These are phyloP conservation scores for Alternaria infectoria DNA, from an alignment of 2,329 filamentous ascomycete genomes.

Conservation along the genomic window DNA sequence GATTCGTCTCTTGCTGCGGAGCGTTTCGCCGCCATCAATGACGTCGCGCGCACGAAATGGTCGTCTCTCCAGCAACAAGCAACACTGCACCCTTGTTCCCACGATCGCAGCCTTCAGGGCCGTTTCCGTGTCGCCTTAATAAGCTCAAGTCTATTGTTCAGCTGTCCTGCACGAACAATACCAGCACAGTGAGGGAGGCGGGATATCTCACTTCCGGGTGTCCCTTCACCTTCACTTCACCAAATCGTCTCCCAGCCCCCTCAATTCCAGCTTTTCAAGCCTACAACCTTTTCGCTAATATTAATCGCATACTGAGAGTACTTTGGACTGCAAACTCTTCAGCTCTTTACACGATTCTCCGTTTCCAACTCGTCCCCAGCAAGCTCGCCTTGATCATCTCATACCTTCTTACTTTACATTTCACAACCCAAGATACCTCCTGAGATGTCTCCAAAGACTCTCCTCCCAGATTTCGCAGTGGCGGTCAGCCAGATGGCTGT, in stretches of 20 bases:
- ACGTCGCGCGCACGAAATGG: neutral
- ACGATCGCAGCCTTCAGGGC: neutral
- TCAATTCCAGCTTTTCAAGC: slow-evolving; percentile 4
- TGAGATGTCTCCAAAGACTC: slow-evolving; percentile 5
- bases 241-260: slow-evolving; percentile 11
- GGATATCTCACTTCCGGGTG: slow-evolving; percentile 2
- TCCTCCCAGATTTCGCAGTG: slow-evolving; percentile 16
- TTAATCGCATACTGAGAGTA: neutral
- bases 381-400: neutral
- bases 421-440: neutral
- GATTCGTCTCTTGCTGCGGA: neutral
- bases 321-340: neutral
- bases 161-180: slow-evolving; percentile 10
- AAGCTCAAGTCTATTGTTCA: neutral
- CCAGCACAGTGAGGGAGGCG: slow-evolving; percentile 9
- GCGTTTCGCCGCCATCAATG: neutral
- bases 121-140: neutral
- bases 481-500: slow-evolving; percentile 24
- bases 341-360: neutral
- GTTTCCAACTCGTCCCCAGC: neutral
- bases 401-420: neutral
- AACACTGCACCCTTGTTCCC: neutral
- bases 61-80: neutral
- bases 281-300: neutral
- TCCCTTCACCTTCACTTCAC: slow-evolving; percentile 22